A percentile compares a stretch with the other conserved stretches of the same genome.
phyloP scores from a whole-genome alignment of 2,329 filamentous ascomycete species.

The Phialophora macrospora region DNA sequence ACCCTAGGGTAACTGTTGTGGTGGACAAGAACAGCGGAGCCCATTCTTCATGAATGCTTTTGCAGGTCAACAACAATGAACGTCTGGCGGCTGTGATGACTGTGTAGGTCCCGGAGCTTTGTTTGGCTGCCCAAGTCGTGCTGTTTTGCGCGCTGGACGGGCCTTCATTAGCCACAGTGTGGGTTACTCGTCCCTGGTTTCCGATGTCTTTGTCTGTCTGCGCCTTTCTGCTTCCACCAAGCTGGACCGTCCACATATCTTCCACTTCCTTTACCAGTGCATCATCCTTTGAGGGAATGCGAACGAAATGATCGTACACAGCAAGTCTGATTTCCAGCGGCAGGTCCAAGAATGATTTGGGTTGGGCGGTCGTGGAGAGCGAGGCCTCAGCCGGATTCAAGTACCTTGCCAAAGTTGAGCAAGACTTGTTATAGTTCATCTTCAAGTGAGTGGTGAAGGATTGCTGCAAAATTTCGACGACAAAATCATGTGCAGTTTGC shows the following conservation, averaged over 20 bases:
- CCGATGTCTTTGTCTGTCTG: not conserved
- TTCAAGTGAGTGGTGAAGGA: not conserved
- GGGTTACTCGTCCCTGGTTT: too few relatives aligned
- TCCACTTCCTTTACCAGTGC: not conserved
- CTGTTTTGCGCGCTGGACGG: not conserved
- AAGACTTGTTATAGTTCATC: not conserved
- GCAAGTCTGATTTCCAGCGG: constrained; percentile 1
- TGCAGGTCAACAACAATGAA: not conserved
- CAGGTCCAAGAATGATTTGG: not conserved
- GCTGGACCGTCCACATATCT: not conserved
- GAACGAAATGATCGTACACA: not conserved
- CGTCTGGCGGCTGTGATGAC: not conserved
- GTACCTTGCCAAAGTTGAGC: not conserved
- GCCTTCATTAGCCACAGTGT: not conserved
- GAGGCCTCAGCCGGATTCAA: not conserved
- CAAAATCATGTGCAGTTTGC: not conserved
- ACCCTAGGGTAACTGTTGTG: not conserved
- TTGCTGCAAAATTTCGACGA: not conserved
- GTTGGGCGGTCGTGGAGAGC: not conserved
- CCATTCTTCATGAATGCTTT: not conserved
- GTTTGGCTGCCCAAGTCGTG: not conserved
- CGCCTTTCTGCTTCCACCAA: not conserved
- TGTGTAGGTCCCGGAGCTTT: not conserved
- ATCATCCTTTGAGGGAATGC: not conserved
- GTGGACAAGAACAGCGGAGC: constrained; percentile 2